Percentiles rank a stretch among this genome's conserved stretches.
Conservation (phyloP, 228 moss, liverwort and hornwort genomes). For the Sphagnum magellanicum region DNA sequence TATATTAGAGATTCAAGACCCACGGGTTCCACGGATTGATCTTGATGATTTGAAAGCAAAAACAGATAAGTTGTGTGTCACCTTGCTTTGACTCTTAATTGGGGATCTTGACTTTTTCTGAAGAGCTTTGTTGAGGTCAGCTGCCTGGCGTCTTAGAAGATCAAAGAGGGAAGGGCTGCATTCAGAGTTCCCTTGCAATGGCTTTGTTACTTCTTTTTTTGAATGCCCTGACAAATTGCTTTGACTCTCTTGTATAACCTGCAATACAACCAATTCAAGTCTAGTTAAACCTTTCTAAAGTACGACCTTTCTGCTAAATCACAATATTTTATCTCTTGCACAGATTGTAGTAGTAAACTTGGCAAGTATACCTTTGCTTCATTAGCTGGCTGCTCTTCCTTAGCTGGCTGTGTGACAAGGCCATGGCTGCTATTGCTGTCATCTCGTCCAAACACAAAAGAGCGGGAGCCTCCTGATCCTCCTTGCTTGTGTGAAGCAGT, state of each 20-base stretch:
- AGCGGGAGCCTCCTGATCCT: constrained; percentile 58
- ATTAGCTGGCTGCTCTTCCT: constrained; percentile 18
- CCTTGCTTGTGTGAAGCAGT: constrained; percentile 55
- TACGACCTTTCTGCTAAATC: no score
- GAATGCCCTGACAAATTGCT: no score
- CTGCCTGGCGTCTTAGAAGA: constrained; percentile 73
- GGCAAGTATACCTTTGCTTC: no score
- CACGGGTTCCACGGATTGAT: neutral
- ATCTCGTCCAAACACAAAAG: constrained; percentile 84
- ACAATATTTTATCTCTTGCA: no score
- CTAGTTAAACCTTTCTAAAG: no score
- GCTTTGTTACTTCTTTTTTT: neutral
- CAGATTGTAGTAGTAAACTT: no score
- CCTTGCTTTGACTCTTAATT: constrained; percentile 38
- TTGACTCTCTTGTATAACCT: no score
- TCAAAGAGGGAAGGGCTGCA: constrained; percentile 77
- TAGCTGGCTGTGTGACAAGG: constrained; percentile 21
- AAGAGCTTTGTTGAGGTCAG: constrained; percentile 49
- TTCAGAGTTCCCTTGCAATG: constrained; percentile 1
- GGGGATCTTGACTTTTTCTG: constrained; percentile 19
- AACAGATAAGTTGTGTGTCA: constrained; percentile 41
- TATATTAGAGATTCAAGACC: neutral
- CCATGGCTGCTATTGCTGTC: constrained; percentile 69
- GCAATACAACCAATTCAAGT: no score
- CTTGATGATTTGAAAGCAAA: constrained; percentile 33